Evolutionary conservation across 306 rosid species (phyloP), one percentile per base, ranked within the genome.

Genomic region (Phaseolus lunatus): DNA sequence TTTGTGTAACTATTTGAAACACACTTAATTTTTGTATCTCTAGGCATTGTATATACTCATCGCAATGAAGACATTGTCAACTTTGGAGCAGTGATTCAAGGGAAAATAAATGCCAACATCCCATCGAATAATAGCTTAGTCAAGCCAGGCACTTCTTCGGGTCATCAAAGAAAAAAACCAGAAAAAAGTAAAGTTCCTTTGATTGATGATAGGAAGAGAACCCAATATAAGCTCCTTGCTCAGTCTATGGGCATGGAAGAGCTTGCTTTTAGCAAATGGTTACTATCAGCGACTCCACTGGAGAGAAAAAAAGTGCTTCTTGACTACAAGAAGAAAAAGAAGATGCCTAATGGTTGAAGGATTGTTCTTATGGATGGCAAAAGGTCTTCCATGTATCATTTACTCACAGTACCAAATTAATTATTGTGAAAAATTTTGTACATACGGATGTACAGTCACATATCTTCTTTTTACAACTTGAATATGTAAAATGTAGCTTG

Each of bases 51-150:
- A 57, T 94, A 94, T 70, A 80, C 96, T 53, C 98, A 94, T 84
- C 90, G 93, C 65, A 90, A 94, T 43, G 97, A 92, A 85, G 94
- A 94, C 80, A 11, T 92, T 9, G 91, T 94, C 75, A 94, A 90
- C 81, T 79, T 19, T 16, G 81, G 92, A 76, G 77, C 89, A 22
- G 88, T 79, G 27, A 71, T 39, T 75, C 88, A 53, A 78, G 89
- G 72, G 80, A 78, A 77, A 69, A 68, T 45, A 37, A 71, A 73
- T 70, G 50, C 63, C 50, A 50, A 50, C 58, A 57, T 67, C 49
- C 65, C 83, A 80, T 58, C 66, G 24, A 45, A 72, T 56, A 78
- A 81, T 64, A 64, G 78, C 73, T 81, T 65, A 47, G 50, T 52
- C 76, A 80, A 45, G 50, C 79, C 85, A 37, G 43, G 45, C 77